Conservation (phyloP, 192 early-diverging fungal species). For the Thoreauomyces humboldtii region DNA sequence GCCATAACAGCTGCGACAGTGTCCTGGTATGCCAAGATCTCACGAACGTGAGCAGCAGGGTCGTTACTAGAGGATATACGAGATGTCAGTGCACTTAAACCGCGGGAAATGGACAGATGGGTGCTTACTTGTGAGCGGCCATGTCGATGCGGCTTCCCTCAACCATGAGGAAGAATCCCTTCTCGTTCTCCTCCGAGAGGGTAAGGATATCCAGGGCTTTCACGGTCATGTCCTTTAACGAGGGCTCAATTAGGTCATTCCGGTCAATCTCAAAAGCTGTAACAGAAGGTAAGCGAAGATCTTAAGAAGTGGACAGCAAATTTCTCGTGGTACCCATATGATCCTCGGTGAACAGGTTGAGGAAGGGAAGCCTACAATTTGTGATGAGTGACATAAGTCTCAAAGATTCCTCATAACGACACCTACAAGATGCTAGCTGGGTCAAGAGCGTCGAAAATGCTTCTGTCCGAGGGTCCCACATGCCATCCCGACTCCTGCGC, state of each 20-base stretch:
- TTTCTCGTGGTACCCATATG: constrained; percentile 65
- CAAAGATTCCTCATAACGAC: neutral
- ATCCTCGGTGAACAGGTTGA: constrained; percentile 76
- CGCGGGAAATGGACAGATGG: neutral
- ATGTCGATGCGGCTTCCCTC: constrained; percentile 96
- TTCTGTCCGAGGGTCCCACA: constrained; percentile 1
- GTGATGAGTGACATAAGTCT: neutral
- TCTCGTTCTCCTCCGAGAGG: constrained; percentile 27
- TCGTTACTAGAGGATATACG: constrained; percentile 72
- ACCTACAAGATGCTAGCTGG: neutral
- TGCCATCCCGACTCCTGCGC: constrained; percentile 62
- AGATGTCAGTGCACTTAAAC: neutral
- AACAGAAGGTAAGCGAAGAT: neutral
- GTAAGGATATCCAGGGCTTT: constrained; percentile 77
- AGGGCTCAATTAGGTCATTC: constrained; percentile 64
- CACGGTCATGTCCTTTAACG: constrained; percentile 77
- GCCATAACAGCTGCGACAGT: constrained; percentile 66
- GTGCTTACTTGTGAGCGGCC: constrained; percentile 72
- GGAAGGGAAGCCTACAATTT: constrained; percentile 54
- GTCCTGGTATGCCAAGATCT: constrained; percentile 88
- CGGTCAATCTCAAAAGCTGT: constrained; percentile 82
- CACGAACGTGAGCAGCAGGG: constrained; percentile 85
- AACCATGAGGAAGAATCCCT: constrained; percentile 95
- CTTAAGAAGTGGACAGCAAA: too few species aligned
- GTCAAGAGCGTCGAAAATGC: constrained; percentile 10